Conservation (phyloP, 768 basidiomycete genomes). For the Rhizopogon rudus region DNA sequence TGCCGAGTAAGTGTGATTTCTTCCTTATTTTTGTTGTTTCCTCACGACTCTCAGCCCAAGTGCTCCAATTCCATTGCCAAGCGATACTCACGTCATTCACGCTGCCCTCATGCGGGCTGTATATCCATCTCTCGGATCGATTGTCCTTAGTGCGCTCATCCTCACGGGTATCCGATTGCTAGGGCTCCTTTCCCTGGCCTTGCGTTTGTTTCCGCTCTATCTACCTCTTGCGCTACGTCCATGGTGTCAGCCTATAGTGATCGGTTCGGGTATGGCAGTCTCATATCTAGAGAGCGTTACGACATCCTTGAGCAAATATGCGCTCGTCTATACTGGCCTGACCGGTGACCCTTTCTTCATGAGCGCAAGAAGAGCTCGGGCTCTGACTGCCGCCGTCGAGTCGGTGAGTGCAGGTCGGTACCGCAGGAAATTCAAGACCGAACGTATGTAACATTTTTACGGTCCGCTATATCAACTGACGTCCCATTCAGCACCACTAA, state of each 20-base stretch:
- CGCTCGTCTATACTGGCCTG: constrained; percentile 68
- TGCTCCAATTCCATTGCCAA: constrained; percentile 35
- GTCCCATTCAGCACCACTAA: constrained; percentile 46
- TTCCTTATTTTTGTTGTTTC: constrained; percentile 2
- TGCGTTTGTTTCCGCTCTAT: constrained; percentile 53
- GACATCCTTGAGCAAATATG: constrained; percentile 57
- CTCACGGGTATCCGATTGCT: constrained; percentile 66
- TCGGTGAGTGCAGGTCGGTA: constrained; percentile 34
- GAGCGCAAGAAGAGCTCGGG: constrained; percentile 50
- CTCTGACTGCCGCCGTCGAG: constrained; percentile 53
- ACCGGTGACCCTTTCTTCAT: constrained; percentile 69
- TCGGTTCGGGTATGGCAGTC: constrained; percentile 33
- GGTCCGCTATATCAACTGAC: not conserved
- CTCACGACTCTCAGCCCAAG: constrained; percentile 13
- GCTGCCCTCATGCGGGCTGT: constrained; percentile 75
- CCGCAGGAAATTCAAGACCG: constrained; percentile 46
- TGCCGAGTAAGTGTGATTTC: constrained; percentile 40
- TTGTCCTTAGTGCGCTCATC: constrained; percentile 72
- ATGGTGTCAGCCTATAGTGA: constrained; percentile 35
- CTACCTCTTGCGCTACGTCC: constrained; percentile 39
- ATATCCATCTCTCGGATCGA: constrained; percentile 76
- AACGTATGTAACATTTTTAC: constrained; percentile 40
- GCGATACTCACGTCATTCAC: constrained; percentile 69
- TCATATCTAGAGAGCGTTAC: constrained; percentile 40
- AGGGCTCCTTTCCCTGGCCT: constrained; percentile 40